Percentiles rank a stretch among this genome's conserved stretches.
phyloP scores from a whole-genome alignment of 768 basidiomycete species.

The Lanmaoa pseudosensibilis region DNA sequence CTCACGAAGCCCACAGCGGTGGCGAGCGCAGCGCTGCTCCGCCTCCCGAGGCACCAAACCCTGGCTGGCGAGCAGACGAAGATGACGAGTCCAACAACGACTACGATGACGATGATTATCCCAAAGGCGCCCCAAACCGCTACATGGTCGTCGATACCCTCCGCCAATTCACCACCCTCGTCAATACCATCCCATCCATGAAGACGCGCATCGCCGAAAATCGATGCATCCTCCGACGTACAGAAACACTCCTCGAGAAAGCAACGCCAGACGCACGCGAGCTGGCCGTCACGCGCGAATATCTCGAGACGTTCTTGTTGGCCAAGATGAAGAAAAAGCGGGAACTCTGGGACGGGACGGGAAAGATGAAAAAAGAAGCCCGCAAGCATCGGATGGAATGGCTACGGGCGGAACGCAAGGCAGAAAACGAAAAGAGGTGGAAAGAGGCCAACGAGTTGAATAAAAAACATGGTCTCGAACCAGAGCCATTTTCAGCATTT shows the following conservation, averaged over 20 bases:
- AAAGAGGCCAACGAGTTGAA: slow-evolving; percentile 16
- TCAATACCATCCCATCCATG: slow-evolving; percentile 21
- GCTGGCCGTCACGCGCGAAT: slow-evolving; percentile 23
- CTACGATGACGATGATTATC: background rate
- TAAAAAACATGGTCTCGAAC: slow-evolving; percentile 6
- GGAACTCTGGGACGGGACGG: slow-evolving; percentile 36
- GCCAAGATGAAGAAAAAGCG: slow-evolving; percentile 32
- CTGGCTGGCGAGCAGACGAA: slow-evolving; percentile 6
- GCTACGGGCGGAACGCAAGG: slow-evolving; percentile 24
- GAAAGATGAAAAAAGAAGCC: slow-evolving; percentile 18
- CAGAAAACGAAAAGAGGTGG: slow-evolving; percentile 21
- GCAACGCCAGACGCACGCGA: slow-evolving; percentile 21
- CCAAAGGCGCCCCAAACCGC: slow-evolving; percentile 20
- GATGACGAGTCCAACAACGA: background rate
- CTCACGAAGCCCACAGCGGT: background rate
- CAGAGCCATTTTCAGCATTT: slow-evolving; percentile 22
- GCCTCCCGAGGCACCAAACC: background rate
- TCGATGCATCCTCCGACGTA: slow-evolving; percentile 18
- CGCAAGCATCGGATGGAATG: slow-evolving; percentile 29
- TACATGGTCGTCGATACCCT: slow-evolving; percentile 30
- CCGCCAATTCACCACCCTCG: slow-evolving; percentile 27
- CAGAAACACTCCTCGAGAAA: slow-evolving; percentile 14
- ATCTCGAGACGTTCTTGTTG: slow-evolving; percentile 26
- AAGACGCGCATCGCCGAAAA: slow-evolving; percentile 22
- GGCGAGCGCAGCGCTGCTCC: background rate